These are phyloP conservation scores for Sporothrix protearum DNA, from an alignment of 2,329 filamentous ascomycete genomes.

Conservation along the genomic window DNA sequence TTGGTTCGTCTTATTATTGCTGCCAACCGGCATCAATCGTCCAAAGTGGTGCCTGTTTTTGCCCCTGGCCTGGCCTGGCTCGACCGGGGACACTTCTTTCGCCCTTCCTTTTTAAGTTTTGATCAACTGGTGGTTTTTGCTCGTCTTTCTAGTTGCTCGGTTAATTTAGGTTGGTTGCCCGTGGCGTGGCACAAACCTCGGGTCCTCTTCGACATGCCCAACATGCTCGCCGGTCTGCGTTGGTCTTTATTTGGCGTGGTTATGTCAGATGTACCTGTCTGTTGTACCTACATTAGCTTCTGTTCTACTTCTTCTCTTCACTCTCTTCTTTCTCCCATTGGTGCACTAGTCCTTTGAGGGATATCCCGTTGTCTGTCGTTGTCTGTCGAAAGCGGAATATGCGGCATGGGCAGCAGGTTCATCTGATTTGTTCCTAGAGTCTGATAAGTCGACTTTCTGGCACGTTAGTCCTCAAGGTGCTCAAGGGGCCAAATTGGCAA, in stretches of 20 bases:
- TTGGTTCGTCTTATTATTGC: neutral
- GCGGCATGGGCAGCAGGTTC: neutral
- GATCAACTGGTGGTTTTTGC: neutral
- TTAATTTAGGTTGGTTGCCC: neutral
- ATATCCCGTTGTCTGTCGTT: no score
- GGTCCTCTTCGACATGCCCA: neutral
- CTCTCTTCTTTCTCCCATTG: neutral
- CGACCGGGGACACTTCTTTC: neutral
- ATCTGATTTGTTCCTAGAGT: neutral
- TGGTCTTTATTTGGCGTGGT: neutral
- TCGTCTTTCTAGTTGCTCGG: neutral
- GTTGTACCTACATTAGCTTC: neutral
- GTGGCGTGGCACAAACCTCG: neutral
- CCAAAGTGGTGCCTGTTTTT: neutral
- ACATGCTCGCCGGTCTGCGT: neutral
- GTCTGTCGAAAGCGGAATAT: slow-evolving; percentile 2
- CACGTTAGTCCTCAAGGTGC: neutral
- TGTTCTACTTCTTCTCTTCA: neutral
- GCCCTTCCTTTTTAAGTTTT: neutral
- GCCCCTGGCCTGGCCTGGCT: neutral
- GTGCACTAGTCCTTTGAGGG: neutral
- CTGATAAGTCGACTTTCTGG: neutral
- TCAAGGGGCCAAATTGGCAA: neutral
- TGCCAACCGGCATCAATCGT: neutral
- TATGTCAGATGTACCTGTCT: neutral